Conservation (phyloP, 306 rosid species). For the Malus fusca region DNA sequence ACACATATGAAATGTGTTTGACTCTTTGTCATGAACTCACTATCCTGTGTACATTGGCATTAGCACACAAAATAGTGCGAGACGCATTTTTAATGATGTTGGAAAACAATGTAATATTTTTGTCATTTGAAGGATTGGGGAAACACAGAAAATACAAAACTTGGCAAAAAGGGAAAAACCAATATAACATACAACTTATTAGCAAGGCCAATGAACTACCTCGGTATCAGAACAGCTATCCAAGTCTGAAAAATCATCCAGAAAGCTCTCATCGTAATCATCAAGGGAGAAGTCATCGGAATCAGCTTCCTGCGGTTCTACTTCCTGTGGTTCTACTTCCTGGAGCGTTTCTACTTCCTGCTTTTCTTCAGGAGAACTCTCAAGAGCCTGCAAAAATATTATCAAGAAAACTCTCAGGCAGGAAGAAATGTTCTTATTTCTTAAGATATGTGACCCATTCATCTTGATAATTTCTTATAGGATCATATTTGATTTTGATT, state of each 20-base stretch:
- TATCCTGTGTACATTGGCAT: not conserved
- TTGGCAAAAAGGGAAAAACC: not conserved
- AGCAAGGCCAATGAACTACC: slow-evolving; percentile 23
- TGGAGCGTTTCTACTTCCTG: slow-evolving; percentile 1
- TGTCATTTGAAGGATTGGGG: not conserved
- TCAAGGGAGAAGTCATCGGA: slow-evolving; percentile 43
- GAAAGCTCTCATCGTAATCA: slow-evolving; percentile 42
- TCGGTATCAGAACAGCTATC: slow-evolving; percentile 54
- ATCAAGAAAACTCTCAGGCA: not conserved
- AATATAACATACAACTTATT: not conserved
- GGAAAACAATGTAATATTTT: not conserved
- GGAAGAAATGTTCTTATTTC: not conserved
- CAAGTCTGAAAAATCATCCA: slow-evolving; percentile 50
- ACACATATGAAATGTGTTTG: not conserved
- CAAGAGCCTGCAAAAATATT: slow-evolving; percentile 42
- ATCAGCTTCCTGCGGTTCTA: slow-evolving; percentile 34
- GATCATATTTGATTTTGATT: too few species aligned
- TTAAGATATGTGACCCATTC: not conserved
- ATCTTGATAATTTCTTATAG: not conserved
- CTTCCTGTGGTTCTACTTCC: too few species aligned
- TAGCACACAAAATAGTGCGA: not conserved
- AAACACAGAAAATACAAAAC: not conserved
- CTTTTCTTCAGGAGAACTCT: slow-evolving; percentile 44
- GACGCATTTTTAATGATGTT: not conserved
- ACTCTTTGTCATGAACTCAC: not conserved